Base-by-base conservation (phyloP, 495 filamentous ascomycete genomes). In the Penicillium flavigenum region DNA sequence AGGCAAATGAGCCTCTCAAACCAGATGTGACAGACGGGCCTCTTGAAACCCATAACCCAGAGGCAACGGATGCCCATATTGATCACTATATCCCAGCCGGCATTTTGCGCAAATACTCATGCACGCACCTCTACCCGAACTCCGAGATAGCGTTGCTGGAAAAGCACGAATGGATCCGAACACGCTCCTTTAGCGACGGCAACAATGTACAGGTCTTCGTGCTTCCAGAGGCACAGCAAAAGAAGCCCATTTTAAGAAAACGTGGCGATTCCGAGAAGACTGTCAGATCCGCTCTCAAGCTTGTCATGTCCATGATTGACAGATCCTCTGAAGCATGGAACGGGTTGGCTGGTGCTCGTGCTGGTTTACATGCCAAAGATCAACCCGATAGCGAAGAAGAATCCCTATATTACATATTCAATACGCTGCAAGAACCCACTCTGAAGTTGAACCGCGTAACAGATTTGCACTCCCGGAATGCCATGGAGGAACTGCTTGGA, bases 391-490 rank as follows among this genome's bases (percentile, higher is more conserved):
- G 52, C 6, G 54, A 54, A 1, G 77, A 84, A 38, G 71, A 83
- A 12, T 90, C 89, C 0, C 71, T 97, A 0, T 88, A 92, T 62
- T 84, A 90, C 56, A 83, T 96, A 59, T 98, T 95, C 75, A 98
- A 97, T 73, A 89, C 79, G 4, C 73, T 96, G 9, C 79, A 87
- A 11, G 86, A 91, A 10, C 93, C 93, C 1, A 63, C 78, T 3
- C 88, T 91, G 8, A 59, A 60, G 0, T 74, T 81, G 3, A 71
- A 82, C 7, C 49, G 53, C 0, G 76, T 92, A 26, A 54, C 65
- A 1, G 82, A 90, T 59, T 67, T 64, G 3, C 82, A 88, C 59
- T 77, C 81, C 0, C 78, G 73, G 29, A 72, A 80, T 10, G 84
- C 87, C 0, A 86, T 93, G 71, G 66, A 82, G 44, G 78, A 79